A percentile compares a stretch with the other conserved stretches of the same genome.
Conservation (phyloP, 805 yeast species). For the Ogataea parapolymorpha region DNA sequence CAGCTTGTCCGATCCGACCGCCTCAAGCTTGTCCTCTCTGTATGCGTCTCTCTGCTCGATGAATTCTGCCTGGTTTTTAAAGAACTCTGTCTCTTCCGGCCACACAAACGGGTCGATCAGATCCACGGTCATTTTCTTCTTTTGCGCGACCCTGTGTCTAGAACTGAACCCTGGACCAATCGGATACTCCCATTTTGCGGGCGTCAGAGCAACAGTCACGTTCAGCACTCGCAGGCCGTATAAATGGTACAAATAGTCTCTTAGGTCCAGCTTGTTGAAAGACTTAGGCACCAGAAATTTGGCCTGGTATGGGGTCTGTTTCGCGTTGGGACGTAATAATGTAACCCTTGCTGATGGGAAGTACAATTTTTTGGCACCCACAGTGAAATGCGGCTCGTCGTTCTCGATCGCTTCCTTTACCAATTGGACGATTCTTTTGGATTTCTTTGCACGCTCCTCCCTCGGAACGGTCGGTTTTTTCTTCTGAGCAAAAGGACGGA, state of each 20-base stretch:
- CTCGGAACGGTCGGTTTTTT: slow-evolving; percentile 18
- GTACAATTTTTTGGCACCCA: slow-evolving; percentile 73
- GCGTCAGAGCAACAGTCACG: slow-evolving; percentile 80
- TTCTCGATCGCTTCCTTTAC: slow-evolving; percentile 48
- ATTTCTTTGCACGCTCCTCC: slow-evolving; percentile 24
- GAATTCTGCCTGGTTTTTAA: slow-evolving; percentile 30
- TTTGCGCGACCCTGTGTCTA: slow-evolving; percentile 74
- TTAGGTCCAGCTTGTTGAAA: slow-evolving; percentile 88
- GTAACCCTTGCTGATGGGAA: slow-evolving; percentile 85
- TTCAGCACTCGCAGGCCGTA: slow-evolving; percentile 89
- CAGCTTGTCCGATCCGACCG: slow-evolving; percentile 60
- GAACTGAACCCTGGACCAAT: slow-evolving; percentile 54
- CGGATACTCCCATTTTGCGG: slow-evolving; percentile 60
- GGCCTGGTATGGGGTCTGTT: slow-evolving; percentile 95
- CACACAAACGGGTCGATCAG: slow-evolving; percentile 94
- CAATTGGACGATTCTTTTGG: slow-evolving; percentile 28
- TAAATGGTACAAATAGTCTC: slow-evolving; percentile 88
- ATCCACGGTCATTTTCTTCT: slow-evolving; percentile 94
- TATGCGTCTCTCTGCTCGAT: slow-evolving; percentile 48
- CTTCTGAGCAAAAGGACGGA: slow-evolving; percentile 29
- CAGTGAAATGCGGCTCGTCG: slow-evolving; percentile 74
- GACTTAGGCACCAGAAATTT: slow-evolving; percentile 91
- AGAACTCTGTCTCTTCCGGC: slow-evolving; percentile 62
- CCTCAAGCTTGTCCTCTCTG: slow-evolving; percentile 46
- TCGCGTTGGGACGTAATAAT: slow-evolving; percentile 87